Percentiles rank a stretch among this genome's conserved stretches.
Conservation (phyloP, 768 basidiomycete species). For the Rhodotorula babjevae region DNA sequence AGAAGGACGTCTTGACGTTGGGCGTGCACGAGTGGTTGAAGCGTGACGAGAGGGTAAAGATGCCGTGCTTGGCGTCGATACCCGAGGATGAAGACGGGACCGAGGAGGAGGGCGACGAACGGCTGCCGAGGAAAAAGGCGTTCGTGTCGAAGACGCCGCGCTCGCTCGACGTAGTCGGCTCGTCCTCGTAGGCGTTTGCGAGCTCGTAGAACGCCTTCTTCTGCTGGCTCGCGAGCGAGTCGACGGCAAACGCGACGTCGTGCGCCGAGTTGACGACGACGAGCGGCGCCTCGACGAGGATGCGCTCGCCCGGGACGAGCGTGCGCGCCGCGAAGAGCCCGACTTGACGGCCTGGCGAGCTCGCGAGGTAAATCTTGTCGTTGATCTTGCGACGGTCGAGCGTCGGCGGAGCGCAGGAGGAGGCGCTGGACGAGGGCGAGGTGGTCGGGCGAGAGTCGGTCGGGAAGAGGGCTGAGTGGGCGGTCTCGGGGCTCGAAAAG, state of each 20-base stretch:
- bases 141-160: conserved; percentile 4
- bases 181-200: neutral
- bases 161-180: neutral
- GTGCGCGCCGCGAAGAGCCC: neutral
- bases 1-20: conserved; percentile 2
- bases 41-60: neutral
- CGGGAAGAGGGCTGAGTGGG: too few species aligned
- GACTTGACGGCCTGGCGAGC: neutral
- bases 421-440: too few species aligned
- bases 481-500: too few species aligned
- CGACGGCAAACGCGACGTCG: neutral
- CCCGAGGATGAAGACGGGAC: neutral
- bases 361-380: neutral
- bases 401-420: too few species aligned
- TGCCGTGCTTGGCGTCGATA: neutral
- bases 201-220: neutral
- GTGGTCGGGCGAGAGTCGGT: too few species aligned
- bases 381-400: neutral
- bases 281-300: neutral
- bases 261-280: neutral
- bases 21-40: conserved; percentile 3
- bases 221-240: neutral
- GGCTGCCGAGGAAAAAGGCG: neutral
- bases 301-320: neutral
- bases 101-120: too few species aligned